Base-by-base conservation (phyloP, 495 filamentous ascomycete genomes). In the Penicillium samsonianum region DNA sequence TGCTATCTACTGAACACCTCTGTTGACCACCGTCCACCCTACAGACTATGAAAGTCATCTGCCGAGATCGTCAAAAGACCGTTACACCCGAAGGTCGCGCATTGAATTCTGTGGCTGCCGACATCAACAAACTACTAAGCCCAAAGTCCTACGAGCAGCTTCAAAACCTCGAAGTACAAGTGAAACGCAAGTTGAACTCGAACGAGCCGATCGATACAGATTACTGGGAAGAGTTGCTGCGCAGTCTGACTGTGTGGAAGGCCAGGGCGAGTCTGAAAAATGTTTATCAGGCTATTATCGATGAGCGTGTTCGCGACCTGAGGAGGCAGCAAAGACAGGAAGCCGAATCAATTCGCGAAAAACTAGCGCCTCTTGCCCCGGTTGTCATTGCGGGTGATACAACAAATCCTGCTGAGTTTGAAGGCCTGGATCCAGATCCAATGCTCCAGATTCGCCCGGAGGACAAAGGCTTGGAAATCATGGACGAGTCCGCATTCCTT, bases 141-240 rank as follows among this genome's bases (percentile, higher is more conserved):
- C 90, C 91, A 2, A 99, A 99, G 71, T 82, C 84, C n/a, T 86
- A 89, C 40, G 87, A 91, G 67, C 90, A 98, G 63, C 80, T 98
- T 6, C 85, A 91, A 68, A 80, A 79, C 20, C 78, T 98, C 25
- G 94, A 98, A 73, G 81, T 77, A 51, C 91, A 96, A 70, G 92
- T 98, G 62, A 83, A 81, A 60, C 75, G 76, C 9, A 98, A 98
- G 71, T 71, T 98, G 38, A 80, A 87, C 41, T 94, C 90, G 12
- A 87, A 96, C 60, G 92, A 97, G 68, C 88, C 90, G 10, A 91
- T 98, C 65, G 95, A 98, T 75, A 90, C 88, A 4, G 94, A 98
- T 69, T 98, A 98, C 70, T 98, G 94, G 94, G 91, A 96, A 62
- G 89, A 95, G 64, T 81, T 98, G 3, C 78, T 98, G 46, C 84